Conservation (phyloP, 2,329 filamentous ascomycete genomes). For the Diplodia mutila region DNA sequence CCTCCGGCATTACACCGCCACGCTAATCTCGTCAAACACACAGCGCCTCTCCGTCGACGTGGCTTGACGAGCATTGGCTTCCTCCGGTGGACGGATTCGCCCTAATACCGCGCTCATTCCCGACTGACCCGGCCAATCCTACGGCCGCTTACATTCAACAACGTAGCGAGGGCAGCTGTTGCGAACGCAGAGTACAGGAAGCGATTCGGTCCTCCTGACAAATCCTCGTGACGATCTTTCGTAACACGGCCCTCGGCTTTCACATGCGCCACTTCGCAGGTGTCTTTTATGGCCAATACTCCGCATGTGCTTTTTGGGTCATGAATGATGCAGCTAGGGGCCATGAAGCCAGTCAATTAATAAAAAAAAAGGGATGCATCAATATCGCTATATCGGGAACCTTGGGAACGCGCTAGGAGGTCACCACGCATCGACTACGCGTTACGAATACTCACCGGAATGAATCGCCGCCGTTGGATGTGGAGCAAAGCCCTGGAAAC, state of each 20-base stretch:
- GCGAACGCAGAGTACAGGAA: background rate
- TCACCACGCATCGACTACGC: background rate
- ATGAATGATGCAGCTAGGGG: background rate
- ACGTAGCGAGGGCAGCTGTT: background rate
- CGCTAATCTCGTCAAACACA: constrained; percentile 14
- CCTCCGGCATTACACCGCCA: constrained; percentile 11
- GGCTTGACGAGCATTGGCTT: constrained; percentile 11
- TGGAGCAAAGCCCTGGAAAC: background rate
- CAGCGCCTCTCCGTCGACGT: background rate
- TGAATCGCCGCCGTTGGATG: background rate
- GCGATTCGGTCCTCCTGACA: background rate
- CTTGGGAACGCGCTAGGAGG: background rate
- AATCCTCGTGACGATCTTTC: background rate
- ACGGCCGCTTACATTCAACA: background rate
- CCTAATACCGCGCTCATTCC: background rate
- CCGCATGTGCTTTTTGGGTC: background rate
- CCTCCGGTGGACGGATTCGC: background rate
- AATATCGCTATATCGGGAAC: background rate
- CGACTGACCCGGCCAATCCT: background rate
- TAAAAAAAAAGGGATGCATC: background rate
- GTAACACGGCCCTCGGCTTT: background rate
- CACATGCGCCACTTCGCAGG: background rate
- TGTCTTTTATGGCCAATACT: background rate
- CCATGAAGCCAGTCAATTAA: background rate
- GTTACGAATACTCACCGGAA: background rate